Percentiles rank a stretch among this genome's conserved stretches.
These are phyloP conservation scores for Cryphonectria parasitica DNA, from an alignment of 2,329 filamentous ascomycete genomes.

Conservation along the genomic window DNA sequence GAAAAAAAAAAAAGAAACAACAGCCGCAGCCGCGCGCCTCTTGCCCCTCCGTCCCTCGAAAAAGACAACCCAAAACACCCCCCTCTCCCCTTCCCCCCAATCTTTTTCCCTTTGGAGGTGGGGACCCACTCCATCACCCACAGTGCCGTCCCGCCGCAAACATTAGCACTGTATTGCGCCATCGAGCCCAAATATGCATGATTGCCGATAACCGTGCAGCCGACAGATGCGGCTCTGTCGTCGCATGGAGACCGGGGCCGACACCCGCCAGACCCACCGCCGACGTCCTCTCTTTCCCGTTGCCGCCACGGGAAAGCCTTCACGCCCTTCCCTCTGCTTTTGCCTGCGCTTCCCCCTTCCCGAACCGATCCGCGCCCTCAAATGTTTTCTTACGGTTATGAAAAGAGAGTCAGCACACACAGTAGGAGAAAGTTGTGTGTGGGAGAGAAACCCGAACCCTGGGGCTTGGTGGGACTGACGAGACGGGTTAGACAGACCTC, in stretches of 20 bases:
- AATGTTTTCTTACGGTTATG: background rate
- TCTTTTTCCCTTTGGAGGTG: background rate
- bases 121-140: background rate
- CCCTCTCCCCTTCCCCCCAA: background rate
- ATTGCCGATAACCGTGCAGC: constrained; percentile 28
- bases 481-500: background rate
- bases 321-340: background rate
- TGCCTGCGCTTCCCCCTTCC: background rate
- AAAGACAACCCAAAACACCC: background rate
- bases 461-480: background rate
- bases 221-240: constrained; percentile 28
- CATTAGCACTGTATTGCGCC: constrained; percentile 21
- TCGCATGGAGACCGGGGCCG: constrained; percentile 23
- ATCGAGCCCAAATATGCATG: constrained; percentile 27
- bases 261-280: constrained; percentile 24
- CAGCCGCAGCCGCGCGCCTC: constrained; percentile 17
- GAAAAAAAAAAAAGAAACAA: background rate
- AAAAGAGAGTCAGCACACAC: no score
- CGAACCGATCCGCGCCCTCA: constrained; percentile 8
- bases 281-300: constrained; percentile 29
- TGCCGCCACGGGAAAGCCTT: constrained; percentile 14
- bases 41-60: background rate
- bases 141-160: constrained; percentile 12
- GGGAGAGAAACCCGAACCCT: constrained; percentile 20
- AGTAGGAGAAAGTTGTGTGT: background rate